Evolutionary conservation across 2,329 filamentous ascomycete genomes (phyloP).

Genomic region (Pseudocercospora crystallina): DNA sequence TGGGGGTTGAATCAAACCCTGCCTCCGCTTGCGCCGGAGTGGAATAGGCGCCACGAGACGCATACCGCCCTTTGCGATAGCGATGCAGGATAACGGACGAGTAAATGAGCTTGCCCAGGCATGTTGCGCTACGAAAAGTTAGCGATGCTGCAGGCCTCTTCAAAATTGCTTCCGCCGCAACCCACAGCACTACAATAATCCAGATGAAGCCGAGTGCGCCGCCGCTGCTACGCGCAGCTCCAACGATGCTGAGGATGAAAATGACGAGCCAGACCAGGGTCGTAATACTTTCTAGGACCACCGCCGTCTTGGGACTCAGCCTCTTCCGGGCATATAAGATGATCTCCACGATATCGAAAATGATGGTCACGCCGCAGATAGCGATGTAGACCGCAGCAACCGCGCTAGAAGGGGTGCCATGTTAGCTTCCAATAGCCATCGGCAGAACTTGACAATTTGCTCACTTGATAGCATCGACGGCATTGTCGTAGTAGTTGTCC

Average conservation of each 20-base stretch:
- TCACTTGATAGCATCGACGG: slow-evolving; percentile 10
- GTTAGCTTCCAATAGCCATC: slow-evolving; percentile 13
- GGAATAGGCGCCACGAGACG: slow-evolving; percentile 23
- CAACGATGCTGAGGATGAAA: slow-evolving; percentile 24
- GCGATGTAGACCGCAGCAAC: slow-evolving; percentile 22
- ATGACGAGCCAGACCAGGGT: slow-evolving; percentile 26
- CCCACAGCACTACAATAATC: slow-evolving; percentile 39
- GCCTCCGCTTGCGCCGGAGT: slow-evolving; percentile 21
- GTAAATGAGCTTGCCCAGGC: slow-evolving; percentile 43
- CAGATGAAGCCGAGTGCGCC: slow-evolving; percentile 21
- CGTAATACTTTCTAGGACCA: slow-evolving; percentile 29
- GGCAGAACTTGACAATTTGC: slow-evolving; percentile 18
- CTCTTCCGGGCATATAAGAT: slow-evolving; percentile 24
- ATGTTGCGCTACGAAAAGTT: slow-evolving; percentile 33
- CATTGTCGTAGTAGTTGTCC: background rate
- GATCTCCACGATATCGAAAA: slow-evolving; percentile 31
- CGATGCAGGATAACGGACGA: slow-evolving; percentile 38
- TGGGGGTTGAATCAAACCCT: slow-evolving; percentile 13
- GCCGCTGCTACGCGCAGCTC: background rate
- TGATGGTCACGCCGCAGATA: slow-evolving; percentile 25
- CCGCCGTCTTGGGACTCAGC: slow-evolving; percentile 25
- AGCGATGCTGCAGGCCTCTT: slow-evolving; percentile 10
- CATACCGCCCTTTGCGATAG: slow-evolving; percentile 36
- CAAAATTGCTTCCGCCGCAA: slow-evolving; percentile 8
- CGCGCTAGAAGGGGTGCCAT: slow-evolving; percentile 22